Conservation (phyloP, 164 flowering plant species). For the Cinnamomum micranthum region DNA sequence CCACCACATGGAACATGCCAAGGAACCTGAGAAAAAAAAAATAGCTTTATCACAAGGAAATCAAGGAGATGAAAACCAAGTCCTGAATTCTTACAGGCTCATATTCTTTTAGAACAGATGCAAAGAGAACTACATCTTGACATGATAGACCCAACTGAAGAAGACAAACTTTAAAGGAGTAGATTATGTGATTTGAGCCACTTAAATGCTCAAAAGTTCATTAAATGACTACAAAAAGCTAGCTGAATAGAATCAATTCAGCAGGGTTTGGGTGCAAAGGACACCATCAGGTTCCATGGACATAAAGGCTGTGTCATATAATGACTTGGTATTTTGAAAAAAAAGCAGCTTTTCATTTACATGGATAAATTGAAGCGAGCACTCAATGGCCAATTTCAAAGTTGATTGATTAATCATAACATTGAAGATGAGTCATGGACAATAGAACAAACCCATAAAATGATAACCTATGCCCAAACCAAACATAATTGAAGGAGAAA, state of each 20-base stretch:
- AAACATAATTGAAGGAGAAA: too few species aligned
- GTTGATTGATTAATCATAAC: too few species aligned
- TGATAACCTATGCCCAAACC: too few species aligned
- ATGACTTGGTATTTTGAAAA: too few species aligned
- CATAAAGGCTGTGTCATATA: too few species aligned
- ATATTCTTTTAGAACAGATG: background rate
- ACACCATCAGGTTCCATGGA: too few species aligned
- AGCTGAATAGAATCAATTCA: background rate
- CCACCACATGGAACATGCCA: slow-evolving; percentile 99
- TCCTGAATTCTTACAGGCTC: background rate
- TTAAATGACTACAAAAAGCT: too few species aligned
- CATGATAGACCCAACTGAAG: background rate
- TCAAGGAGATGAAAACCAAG: background rate
- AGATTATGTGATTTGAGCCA: background rate
- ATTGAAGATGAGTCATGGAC: too few species aligned
- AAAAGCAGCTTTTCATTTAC: too few species aligned
- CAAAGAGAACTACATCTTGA: background rate
- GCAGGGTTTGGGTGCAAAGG: background rate
- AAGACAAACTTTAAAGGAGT: background rate
- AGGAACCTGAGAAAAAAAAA: slow-evolving; percentile 55
- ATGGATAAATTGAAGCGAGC: too few species aligned
- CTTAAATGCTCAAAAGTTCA: background rate
- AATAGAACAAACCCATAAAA: too few species aligned
- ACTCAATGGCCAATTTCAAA: too few species aligned
- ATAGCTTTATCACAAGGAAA: background rate